These are phyloP conservation scores for Aspergillus luchuensis DNA, from an alignment of 2,329 filamentous ascomycete species.

Conservation along the genomic window DNA sequence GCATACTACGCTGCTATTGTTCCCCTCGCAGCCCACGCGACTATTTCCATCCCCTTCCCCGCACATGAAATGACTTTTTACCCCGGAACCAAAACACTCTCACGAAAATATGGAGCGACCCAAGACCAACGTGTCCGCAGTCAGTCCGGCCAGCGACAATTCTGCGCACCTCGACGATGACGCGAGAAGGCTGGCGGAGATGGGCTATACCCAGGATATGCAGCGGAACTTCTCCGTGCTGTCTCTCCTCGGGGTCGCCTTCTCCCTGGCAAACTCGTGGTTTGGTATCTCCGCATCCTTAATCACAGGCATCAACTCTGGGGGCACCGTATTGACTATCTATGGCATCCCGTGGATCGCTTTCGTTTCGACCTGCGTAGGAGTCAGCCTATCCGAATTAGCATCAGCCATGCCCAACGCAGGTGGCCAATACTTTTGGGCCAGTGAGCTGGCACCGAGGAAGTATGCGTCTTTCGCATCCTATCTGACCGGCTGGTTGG, in stretches of 20 bases:
- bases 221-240: slow-evolving; percentile 51
- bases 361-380: slow-evolving; percentile 50
- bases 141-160: neutral
- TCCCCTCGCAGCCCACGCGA: neutral
- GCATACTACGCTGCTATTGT: neutral
- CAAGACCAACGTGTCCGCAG: neutral
- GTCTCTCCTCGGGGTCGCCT: slow-evolving; percentile 53
- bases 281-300: slow-evolving; percentile 53
- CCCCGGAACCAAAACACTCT: neutral
- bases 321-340: slow-evolving; percentile 52
- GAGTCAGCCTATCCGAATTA: slow-evolving; percentile 49
- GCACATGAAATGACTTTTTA: neutral
- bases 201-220: slow-evolving; percentile 52
- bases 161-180: slow-evolving; percentile 31
- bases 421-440: slow-evolving; percentile 57
- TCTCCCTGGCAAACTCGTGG: slow-evolving; percentile 56
- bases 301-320: slow-evolving; percentile 54
- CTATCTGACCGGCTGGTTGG: slow-evolving; percentile 55
- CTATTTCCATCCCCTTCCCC: neutral
- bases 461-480: slow-evolving; percentile 49
- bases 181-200: slow-evolving; percentile 45
- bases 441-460: slow-evolving; percentile 50
- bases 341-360: slow-evolving; percentile 53
- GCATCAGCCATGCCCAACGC: slow-evolving; percentile 54
- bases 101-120: neutral